Evolutionary conservation across 2,329 filamentous ascomycete genomes (phyloP), one percentile per base, ranked within the genome.

Genomic region (Alternaria ventricosa): DNA sequence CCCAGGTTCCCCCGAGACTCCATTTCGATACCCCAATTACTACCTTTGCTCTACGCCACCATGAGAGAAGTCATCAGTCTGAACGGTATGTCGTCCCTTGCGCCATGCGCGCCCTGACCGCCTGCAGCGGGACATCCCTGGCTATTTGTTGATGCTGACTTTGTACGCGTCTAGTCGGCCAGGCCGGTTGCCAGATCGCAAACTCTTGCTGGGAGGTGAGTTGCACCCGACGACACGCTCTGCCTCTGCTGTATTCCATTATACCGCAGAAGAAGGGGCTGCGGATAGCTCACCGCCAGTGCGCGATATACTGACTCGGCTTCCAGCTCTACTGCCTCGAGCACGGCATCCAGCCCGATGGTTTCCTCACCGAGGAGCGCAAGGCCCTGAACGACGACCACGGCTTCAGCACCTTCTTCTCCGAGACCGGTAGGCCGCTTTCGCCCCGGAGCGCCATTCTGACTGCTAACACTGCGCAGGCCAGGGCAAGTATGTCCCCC

Each of bases 121-220:
- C 82, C 79, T 71, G 64, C 60, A 62, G 65, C 60, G 69, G 70
- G 61, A 69, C 69, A 68, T 66, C 56, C 68, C 55, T 53, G 67
- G 57, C 65, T 66, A 51, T 68, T 67, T 69, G 60, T 71, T 64
- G 62, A 77, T 84, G 77, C 88, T 91, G 81, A 92, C 85, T 71
- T 74, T 79, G 68, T 69, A 78, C 83, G 80, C 78, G 82, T 83
- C 80, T 84, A 99, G 96, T 99, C 88, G 96, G 96, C 86, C 96
- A 99, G 90, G 96, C 96, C 83, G 96, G 96, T 92, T 98, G 96
- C 90, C 96, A 99, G 85, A 99, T 99, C 82, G 96, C 95, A 87
- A 99, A 99, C 88, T 96, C 96, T 78, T 98, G 96, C 90, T 99
- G 96, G 96, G 96, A 99, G 94, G 96, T 99, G 87, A 87, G 93